Evolutionary conservation across 805 yeast species (phyloP), one percentile per base, ranked within the genome.

Genomic region (Maudiozyma barnettii): DNA sequence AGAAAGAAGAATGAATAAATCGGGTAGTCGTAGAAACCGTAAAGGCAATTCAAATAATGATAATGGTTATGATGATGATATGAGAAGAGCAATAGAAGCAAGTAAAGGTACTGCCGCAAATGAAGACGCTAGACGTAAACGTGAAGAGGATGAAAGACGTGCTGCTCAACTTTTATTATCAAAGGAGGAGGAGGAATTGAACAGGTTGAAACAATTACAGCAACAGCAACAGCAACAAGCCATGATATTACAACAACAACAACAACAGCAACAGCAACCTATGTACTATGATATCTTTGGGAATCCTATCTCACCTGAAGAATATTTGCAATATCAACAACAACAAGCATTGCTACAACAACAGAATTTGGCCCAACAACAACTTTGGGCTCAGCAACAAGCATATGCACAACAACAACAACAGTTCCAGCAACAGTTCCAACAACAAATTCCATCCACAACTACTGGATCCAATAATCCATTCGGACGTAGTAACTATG

Each of bases 41-140:
- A 23, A 49, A 12, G 31, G 42, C 10, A 23, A 22, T 6, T 14
- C 26, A 3, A 43, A 30, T 36, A 69, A n/a, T n/a, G n/a, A 64
- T 38, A 69, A 66, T 18, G 75, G 77, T 49, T 95, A 89, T 58
- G 96, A 89, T 58, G 84, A 79, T 14, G 96, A 87, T 45, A 67
- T 91, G 55, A 82, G 79, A 65, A 74, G 76, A 43, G 98, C 96
- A 0, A 69, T 91, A 45, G 95, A 84, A 54, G 83, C 82, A 59
- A 83, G 95, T 45, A 77, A 78, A 59, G 63, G 73, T 54, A 86
- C 95, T 2, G 96, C 96, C 1, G 89, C 83, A 52, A 89, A 84
- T 51, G 96, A 89, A 54, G 84, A 79, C 50, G 73, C 72, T 47
- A 71, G 81, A 52, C 71, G 81, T 54, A 68, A 71, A 43, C 61